Evolutionary conservation across 495 filamentous ascomycete genomes (phyloP).

Genomic region (Daldinia decipiens): DNA sequence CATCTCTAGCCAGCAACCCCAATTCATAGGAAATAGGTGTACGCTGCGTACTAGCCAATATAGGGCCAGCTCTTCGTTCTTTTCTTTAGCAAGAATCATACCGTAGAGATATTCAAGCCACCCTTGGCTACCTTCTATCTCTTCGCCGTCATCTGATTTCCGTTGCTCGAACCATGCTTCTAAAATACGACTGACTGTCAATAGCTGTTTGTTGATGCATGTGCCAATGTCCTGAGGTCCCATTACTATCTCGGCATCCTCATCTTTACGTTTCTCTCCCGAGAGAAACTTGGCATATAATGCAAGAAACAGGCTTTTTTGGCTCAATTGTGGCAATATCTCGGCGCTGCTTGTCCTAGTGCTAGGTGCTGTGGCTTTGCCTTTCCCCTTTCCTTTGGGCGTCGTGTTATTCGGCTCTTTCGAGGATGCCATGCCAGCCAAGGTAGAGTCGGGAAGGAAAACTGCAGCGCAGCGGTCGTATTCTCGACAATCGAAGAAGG

Average conservation of each 20-base stretch:
- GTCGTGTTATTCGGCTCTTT: slow-evolving; percentile 56
- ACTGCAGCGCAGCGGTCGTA: slow-evolving; percentile 93
- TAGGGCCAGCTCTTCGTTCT: slow-evolving; percentile 85
- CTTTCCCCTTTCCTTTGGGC: slow-evolving; percentile 57
- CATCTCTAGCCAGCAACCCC: slow-evolving; percentile 95
- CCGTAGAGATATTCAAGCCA: slow-evolving; percentile 98
- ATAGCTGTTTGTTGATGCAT: slow-evolving; percentile 83
- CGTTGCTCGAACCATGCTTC: slow-evolving; percentile 79
- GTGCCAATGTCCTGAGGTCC: slow-evolving; percentile 88
- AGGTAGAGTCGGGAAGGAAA: slow-evolving; percentile 80
- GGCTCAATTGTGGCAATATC: slow-evolving; percentile 68
- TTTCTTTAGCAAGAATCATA: slow-evolving; percentile 87
- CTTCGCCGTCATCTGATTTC: slow-evolving; percentile 64
- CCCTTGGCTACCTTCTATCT: slow-evolving; percentile 73
- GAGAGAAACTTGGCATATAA: slow-evolving; percentile 92
- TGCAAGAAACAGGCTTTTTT: slow-evolving; percentile 91
- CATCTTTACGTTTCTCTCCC: slow-evolving; percentile 94
- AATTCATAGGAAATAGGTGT: slow-evolving; percentile 88
- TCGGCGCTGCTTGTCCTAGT: slow-evolving; percentile 35
- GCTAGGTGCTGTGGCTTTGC: slow-evolving; percentile 57
- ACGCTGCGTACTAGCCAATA: slow-evolving; percentile 86
- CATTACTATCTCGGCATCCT: slow-evolving; percentile 97
- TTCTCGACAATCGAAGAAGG: slow-evolving; percentile 95
- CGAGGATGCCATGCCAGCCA: slow-evolving; percentile 67
- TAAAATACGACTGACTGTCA: slow-evolving; percentile 75